These are phyloP conservation scores for Arthrobotrys sinensis DNA, from an alignment of 2,329 filamentous ascomycete species.

Conservation along the genomic window DNA sequence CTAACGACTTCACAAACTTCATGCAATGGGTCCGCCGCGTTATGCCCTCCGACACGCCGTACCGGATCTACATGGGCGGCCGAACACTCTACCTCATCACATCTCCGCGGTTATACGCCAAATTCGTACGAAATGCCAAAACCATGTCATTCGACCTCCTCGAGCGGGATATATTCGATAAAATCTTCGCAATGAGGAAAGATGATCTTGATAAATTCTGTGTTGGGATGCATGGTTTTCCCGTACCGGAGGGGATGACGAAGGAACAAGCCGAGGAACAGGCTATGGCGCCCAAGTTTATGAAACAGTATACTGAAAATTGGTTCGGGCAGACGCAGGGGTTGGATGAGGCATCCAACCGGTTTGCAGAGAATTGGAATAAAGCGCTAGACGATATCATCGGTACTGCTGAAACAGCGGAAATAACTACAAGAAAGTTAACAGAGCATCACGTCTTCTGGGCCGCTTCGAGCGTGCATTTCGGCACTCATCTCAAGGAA, in stretches of 20 bases:
- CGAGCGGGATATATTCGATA: constrained; percentile 45
- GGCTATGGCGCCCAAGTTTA: constrained; percentile 31
- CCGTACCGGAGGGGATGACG: constrained; percentile 38
- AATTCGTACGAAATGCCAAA: constrained; percentile 44
- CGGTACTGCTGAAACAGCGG: not conserved
- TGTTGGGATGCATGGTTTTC: constrained; percentile 47
- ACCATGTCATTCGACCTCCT: constrained; percentile 54
- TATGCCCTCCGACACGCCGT: constrained; percentile 43
- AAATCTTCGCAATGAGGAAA: constrained; percentile 40
- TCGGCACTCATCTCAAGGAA: constrained; percentile 34
- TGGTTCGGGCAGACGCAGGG: constrained; percentile 35
- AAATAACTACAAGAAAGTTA: not conserved
- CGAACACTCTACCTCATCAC: constrained; percentile 47
- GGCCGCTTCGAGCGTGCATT: constrained; percentile 37
- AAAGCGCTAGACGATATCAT: constrained; percentile 2
- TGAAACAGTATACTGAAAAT: constrained; percentile 45
- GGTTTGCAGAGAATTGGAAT: constrained; percentile 31
- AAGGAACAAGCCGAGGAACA: constrained; percentile 28
- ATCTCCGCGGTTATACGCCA: constrained; percentile 46
- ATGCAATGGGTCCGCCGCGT: constrained; percentile 41
- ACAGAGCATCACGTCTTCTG: constrained; percentile 49
- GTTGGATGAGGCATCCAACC: constrained; percentile 1
- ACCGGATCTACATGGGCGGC: constrained; percentile 35
- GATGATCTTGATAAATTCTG: constrained; percentile 38
- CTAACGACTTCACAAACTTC: constrained; percentile 40